Conservation (phyloP, 2,329 filamentous ascomycete species). For the Mycogone perniciosa region DNA sequence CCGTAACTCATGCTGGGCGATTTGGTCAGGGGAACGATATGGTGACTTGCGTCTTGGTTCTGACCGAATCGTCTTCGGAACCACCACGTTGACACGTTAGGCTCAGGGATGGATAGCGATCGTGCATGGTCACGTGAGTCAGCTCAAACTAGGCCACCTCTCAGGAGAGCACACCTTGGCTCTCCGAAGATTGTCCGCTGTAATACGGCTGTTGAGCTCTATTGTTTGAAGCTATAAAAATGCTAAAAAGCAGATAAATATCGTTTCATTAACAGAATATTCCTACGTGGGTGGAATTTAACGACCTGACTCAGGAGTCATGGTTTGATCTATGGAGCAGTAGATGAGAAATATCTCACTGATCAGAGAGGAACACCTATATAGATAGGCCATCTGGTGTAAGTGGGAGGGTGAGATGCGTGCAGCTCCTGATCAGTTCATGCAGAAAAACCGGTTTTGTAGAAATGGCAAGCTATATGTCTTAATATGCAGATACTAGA, state of each 20-base stretch:
- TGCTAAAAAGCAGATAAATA: not conserved
- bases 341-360: too few relatives aligned
- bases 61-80: slow-evolving; percentile 25
- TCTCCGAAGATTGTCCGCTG: slow-evolving; percentile 8
- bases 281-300: too few relatives aligned
- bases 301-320: too few relatives aligned
- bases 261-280: too few relatives aligned
- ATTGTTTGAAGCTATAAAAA: not conserved
- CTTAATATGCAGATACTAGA: too few relatives aligned
- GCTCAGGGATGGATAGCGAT: slow-evolving; percentile 27
- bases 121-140: slow-evolving; percentile 29
- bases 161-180: not conserved
- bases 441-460: too few relatives aligned
- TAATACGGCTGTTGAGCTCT: not conserved
- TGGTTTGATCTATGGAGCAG: too few relatives aligned
- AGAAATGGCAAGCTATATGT: too few relatives aligned
- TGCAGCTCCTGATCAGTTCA: too few relatives aligned
- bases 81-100: slow-evolving; percentile 35
- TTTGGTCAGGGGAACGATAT: slow-evolving; percentile 25
- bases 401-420: too few relatives aligned
- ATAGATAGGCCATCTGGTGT: too few relatives aligned
- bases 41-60: slow-evolving; percentile 29
- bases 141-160: not conserved
- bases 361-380: too few relatives aligned
- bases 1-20: slow-evolving; percentile 79